Evolutionary conservation across 1,284 basidiomycete species (phyloP).

Genomic region (Cryptococcus neoformans): DNA sequence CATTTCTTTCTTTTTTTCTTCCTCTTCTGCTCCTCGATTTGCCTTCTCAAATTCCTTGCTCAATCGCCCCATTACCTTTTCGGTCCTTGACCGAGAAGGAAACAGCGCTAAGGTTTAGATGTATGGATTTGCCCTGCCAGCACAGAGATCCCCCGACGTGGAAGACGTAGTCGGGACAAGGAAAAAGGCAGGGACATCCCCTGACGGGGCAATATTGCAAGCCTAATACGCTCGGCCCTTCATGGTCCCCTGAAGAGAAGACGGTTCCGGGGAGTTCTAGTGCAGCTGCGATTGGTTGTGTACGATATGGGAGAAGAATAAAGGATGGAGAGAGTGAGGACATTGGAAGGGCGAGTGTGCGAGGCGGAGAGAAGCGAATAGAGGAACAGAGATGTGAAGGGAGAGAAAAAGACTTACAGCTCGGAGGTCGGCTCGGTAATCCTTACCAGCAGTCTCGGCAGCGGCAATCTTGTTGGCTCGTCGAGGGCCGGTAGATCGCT

Average conservation of each 20-base stretch:
- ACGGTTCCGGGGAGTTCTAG: slow-evolving; percentile 41
- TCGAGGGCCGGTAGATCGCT: slow-evolving; percentile 69
- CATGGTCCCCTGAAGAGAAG: slow-evolving; percentile 17
- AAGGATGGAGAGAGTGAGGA: slow-evolving; percentile 3
- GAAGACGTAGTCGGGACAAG: slow-evolving; percentile 15
- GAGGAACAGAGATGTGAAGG: slow-evolving; percentile 5
- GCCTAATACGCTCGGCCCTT: slow-evolving; percentile 45
- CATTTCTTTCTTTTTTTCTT: not conserved
- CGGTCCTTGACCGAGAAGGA: not conserved
- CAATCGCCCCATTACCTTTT: too few species aligned
- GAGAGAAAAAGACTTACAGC: slow-evolving; percentile 52
- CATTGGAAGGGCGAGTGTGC: not conserved
- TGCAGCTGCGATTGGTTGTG: slow-evolving; percentile 24
- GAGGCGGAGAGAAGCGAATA: slow-evolving; percentile 4
- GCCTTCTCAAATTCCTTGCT: not conserved
- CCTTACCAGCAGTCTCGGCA: slow-evolving; percentile 61
- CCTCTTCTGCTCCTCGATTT: not conserved
- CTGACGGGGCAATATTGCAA: slow-evolving; percentile 25
- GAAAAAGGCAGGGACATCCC: slow-evolving; percentile 16
- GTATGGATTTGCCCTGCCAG: slow-evolving; percentile 17
- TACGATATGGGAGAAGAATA: not conserved
- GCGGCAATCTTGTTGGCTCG: slow-evolving; percentile 70
- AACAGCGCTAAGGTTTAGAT: not conserved
- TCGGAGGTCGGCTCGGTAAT: slow-evolving; percentile 80
- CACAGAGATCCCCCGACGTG: slow-evolving; percentile 18